Conservation (phyloP, 768 basidiomycete species). For the Rhodotorula graminis region DNA sequence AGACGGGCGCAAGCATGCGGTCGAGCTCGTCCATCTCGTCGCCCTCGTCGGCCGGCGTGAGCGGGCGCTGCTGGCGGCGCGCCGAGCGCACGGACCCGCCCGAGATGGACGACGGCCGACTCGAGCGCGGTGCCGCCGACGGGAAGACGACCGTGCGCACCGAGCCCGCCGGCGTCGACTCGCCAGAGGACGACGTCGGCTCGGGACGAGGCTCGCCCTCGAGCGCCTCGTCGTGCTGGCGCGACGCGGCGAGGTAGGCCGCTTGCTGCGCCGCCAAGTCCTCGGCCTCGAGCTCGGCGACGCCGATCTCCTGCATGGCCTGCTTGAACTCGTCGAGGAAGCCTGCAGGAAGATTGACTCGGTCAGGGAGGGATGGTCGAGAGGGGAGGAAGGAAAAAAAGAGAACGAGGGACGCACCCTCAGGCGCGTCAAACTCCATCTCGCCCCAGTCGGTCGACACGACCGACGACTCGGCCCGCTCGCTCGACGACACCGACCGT, state of each 20-base stretch:
- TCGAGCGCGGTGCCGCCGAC: not conserved
- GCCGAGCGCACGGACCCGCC: not conserved
- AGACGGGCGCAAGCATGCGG: constrained; percentile 3
- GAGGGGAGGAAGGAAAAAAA: not conserved
- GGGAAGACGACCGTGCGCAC: not conserved
- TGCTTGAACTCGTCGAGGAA: constrained; percentile 25
- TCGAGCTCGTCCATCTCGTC: constrained; percentile 14
- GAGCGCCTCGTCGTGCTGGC: constrained; percentile 3
- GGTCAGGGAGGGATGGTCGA: not conserved
- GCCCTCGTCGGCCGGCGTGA: not conserved
- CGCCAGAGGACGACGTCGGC: not conserved
- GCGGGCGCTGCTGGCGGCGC: not conserved
- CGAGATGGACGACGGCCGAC: not conserved
- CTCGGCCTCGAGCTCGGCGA: constrained; percentile 14
- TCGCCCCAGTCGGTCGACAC: constrained; percentile 28
- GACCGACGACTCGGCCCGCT: constrained; percentile 5
- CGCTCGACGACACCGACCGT: no score
- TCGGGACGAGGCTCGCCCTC: not conserved
- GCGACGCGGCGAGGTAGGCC: not conserved
- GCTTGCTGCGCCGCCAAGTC: constrained; percentile 13
- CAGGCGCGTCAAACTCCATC: constrained; percentile 19
- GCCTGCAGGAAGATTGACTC: not conserved
- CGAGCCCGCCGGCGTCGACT: not conserved
- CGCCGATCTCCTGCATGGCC: constrained; percentile 24
- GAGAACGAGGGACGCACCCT: constrained; percentile 5